phyloP scores from a whole-genome alignment of 176 grass and related monocot genomes.

The Hordeum marinum region DNA sequence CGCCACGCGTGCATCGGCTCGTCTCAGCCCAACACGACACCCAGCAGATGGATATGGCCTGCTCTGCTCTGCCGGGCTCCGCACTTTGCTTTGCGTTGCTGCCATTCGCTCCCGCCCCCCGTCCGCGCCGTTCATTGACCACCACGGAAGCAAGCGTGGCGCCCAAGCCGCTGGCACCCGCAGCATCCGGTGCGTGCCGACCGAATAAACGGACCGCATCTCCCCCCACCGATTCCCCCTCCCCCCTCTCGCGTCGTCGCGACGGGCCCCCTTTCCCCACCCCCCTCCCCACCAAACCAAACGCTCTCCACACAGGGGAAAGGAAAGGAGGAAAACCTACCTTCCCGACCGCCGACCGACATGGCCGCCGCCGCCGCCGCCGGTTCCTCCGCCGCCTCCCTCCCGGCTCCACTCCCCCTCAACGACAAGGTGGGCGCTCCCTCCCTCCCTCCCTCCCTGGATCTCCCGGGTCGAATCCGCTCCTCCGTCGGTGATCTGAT shows the following conservation, averaged over 20 bases:
- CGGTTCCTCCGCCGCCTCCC: background rate
- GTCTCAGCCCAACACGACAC: too few species aligned
- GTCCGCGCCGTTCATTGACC: background rate
- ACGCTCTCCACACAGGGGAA: background rate
- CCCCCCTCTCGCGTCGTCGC: background rate
- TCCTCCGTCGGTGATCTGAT: background rate
- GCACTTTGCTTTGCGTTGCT: too few species aligned
- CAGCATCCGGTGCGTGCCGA: background rate
- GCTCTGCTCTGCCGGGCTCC: too few species aligned
- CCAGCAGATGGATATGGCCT: too few species aligned
- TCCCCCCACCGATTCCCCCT: background rate
- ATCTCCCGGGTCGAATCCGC: background rate
- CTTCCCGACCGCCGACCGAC: background rate
- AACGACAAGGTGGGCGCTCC: slow-evolving; percentile 18
- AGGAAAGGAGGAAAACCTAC: background rate
- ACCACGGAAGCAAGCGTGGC: background rate
- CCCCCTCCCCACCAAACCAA: background rate
- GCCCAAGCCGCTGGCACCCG: background rate
- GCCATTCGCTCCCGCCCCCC: background rate
- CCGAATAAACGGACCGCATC: slow-evolving; percentile 33
- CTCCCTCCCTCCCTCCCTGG: background rate
- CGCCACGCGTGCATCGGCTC: too few species aligned
- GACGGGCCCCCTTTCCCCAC: background rate
- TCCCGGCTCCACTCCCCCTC: background rate
- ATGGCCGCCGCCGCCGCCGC: slow-evolving; percentile 43